A percentile compares a stretch with the other conserved stretches of the same genome.
These are phyloP conservation scores for Desmodesmus armatus DNA, from an alignment of 139 green algal genomes.

Conservation along the genomic window DNA sequence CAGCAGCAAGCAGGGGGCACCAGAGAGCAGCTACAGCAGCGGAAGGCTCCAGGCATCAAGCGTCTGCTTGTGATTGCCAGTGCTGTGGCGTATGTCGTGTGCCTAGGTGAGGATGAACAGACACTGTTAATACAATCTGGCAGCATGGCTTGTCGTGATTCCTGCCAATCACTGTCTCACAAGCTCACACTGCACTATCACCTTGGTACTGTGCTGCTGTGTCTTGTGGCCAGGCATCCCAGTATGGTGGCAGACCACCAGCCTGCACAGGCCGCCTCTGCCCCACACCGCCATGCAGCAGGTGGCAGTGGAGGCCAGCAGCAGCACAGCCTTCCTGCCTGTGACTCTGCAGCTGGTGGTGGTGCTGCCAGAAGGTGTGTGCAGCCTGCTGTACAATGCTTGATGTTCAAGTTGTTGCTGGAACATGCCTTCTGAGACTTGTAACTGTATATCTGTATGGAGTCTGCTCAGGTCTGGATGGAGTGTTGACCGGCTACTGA, in stretches of 20 bases:
- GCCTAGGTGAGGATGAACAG: neutral
- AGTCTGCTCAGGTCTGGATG: neutral
- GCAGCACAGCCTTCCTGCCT: neutral
- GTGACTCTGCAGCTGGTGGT: slow-evolving; percentile 1
- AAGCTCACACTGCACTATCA: neutral
- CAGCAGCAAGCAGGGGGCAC: too few species aligned
- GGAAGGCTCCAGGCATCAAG: slow-evolving; percentile 17
- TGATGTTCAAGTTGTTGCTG: neutral
- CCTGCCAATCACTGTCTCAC: too few species aligned
- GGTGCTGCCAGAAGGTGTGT: slow-evolving; percentile 14
- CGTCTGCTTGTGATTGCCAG: neutral
- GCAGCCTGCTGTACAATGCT: neutral
- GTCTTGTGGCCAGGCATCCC: neutral
- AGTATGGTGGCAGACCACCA: slow-evolving; percentile 33
- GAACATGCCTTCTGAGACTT: neutral
- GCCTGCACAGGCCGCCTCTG: slow-evolving; percentile 28
- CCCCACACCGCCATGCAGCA: neutral
- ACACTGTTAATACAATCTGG: too few species aligned
- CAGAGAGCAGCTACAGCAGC: too few species aligned
- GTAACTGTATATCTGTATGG: neutral
- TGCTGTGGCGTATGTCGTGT: slow-evolving; percentile 18
- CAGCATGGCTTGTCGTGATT: too few species aligned
- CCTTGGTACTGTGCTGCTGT: neutral
- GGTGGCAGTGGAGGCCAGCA: neutral
- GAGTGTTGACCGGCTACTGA: neutral